Evolutionary conservation across 148 eudicot genomes (phyloP).

Genomic region (Vaccinium vitisidaea): DNA sequence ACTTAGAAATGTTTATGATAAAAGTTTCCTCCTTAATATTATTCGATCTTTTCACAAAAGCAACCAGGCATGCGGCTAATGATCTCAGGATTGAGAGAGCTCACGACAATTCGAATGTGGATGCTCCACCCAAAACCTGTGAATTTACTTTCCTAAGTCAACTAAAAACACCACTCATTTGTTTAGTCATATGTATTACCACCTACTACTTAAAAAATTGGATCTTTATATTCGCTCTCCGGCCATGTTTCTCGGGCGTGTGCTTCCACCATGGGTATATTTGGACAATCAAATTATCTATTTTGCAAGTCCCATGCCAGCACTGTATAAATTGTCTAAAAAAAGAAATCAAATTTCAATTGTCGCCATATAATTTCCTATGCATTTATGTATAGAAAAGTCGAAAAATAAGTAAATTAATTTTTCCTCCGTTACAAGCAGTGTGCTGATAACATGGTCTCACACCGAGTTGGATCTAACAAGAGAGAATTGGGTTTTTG

Average conservation of each 20-base stretch:
- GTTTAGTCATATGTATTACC: background rate
- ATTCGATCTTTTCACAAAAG: background rate
- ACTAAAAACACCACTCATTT: background rate
- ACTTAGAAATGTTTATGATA: no score
- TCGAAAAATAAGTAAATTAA: no score
- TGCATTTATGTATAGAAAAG: no score
- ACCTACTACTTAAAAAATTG: background rate
- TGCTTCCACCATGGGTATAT: background rate
- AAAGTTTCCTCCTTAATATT: background rate
- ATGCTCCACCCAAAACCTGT: background rate
- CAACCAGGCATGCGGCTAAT: background rate
- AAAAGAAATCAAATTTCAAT: no score
- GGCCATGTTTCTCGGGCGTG: background rate
- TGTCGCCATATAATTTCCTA: no score
- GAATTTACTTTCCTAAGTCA: background rate
- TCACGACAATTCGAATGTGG: background rate
- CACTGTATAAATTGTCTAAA: no score
- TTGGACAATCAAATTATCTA: background rate
- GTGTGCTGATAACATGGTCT: no score
- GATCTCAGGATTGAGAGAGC: background rate
- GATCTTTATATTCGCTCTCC: no score
- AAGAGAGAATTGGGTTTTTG: no score
- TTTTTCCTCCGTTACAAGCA: no score
- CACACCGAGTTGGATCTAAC: no score
- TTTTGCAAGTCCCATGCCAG: background rate